Conservation (phyloP, 208 protist species). For the Trypanosoma congolense region DNA sequence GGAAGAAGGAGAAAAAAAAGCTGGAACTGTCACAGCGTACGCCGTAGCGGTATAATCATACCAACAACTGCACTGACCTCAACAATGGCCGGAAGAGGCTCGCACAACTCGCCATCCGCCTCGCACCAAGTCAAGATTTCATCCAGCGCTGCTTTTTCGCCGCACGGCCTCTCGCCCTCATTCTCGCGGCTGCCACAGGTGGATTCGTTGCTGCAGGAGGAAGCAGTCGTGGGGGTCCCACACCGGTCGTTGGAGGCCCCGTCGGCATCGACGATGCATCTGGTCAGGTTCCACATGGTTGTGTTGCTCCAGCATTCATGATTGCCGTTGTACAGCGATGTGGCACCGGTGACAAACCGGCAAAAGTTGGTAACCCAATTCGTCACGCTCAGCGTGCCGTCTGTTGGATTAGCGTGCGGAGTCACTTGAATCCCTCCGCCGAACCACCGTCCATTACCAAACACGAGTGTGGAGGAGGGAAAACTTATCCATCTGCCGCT, state of each 20-base stretch:
- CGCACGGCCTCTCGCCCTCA: background rate
- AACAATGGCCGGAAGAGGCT: conserved; percentile 63
- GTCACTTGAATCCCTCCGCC: conserved; percentile 74
- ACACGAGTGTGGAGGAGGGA: conserved; percentile 63
- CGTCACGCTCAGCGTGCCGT: conserved; percentile 64
- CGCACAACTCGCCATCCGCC: conserved; percentile 70
- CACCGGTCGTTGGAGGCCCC: background rate
- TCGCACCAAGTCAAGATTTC: conserved; percentile 24
- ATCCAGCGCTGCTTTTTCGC: background rate
- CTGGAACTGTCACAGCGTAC: background rate
- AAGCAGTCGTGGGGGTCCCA: too few relatives aligned
- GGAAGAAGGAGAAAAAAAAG: conserved; percentile 12
- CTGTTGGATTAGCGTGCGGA: conserved; percentile 69
- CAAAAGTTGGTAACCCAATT: conserved; percentile 59
- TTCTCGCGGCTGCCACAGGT: too few relatives aligned
- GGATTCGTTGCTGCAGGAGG: too few relatives aligned
- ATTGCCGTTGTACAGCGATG: conserved; percentile 64
- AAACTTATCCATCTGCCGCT: conserved; percentile 49
- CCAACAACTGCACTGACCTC: conserved; percentile 49
- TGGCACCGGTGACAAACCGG: conserved; percentile 36
- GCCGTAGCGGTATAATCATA: conserved; percentile 32
- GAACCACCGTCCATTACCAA: conserved; percentile 80
- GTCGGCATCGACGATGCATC: conserved; percentile 59
- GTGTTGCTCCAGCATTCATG: conserved; percentile 61
- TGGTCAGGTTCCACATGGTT: conserved; percentile 56